Percentiles rank a stretch among this genome's conserved stretches.
phyloP scores from a whole-genome alignment of 495 filamentous ascomycete species.

The Hypoxylon crocopeplum region DNA sequence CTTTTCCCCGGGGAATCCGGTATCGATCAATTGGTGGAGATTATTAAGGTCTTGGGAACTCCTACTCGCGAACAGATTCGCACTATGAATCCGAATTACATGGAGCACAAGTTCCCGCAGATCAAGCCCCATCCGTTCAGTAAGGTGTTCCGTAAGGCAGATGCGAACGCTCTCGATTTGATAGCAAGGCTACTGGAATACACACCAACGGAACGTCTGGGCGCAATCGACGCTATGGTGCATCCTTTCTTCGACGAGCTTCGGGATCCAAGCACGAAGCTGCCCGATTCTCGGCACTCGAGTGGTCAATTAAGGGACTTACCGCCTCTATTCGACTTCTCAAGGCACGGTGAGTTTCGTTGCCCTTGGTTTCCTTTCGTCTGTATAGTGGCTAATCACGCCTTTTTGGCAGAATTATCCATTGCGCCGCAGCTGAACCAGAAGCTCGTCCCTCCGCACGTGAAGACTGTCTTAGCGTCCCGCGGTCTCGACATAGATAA shows the following conservation, averaged over 20 bases:
- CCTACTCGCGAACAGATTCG: slow-evolving; percentile 98
- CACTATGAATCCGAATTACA: slow-evolving; percentile 99
- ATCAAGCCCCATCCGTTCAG: slow-evolving; percentile 99
- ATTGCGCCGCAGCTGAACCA: slow-evolving; percentile 88
- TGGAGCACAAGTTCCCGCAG: slow-evolving; percentile 99
- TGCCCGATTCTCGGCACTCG: slow-evolving; percentile 92
- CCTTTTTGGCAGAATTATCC: slow-evolving; percentile 76
- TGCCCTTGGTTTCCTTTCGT: background rate
- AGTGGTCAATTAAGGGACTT: slow-evolving; percentile 78
- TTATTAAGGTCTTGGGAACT: slow-evolving; percentile 98
- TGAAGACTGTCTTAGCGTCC: slow-evolving; percentile 72
- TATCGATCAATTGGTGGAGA: slow-evolving; percentile 98
- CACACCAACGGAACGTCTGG: slow-evolving; percentile 93
- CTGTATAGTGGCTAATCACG: slow-evolving; percentile 24
- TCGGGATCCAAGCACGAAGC: slow-evolving; percentile 80
- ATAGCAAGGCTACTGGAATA: slow-evolving; percentile 95
- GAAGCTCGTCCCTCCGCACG: slow-evolving; percentile 84
- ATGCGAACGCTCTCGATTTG: slow-evolving; percentile 89
- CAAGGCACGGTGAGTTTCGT: slow-evolving; percentile 79
- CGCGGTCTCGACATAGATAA: slow-evolving; percentile 92
- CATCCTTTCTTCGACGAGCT: slow-evolving; percentile 99
- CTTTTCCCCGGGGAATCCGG: slow-evolving; percentile 99
- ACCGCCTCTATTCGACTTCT: slow-evolving; percentile 90
- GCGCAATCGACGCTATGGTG: slow-evolving; percentile 95
- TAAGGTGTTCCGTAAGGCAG: slow-evolving; percentile 97